phyloP scores from a whole-genome alignment of 768 basidiomycete species.

The Pleurotus giganteus region DNA sequence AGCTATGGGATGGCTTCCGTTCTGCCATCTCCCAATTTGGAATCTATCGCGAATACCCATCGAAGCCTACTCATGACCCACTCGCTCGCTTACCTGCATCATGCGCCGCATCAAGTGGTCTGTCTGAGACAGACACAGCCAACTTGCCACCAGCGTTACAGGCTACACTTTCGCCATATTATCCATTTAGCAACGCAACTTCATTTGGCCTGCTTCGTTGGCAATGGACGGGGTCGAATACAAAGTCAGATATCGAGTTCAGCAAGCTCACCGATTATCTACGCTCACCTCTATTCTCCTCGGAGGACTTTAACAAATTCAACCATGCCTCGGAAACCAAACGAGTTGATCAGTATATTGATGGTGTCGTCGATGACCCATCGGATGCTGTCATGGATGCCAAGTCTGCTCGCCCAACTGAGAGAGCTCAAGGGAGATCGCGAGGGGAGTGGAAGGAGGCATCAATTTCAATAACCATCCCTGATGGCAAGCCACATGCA shows the following conservation, averaged over 20 bases:
- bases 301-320: neutral
- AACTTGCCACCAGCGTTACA: neutral
- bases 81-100: too few relatives aligned
- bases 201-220: neutral
- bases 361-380: too few relatives aligned
- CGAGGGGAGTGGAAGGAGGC: conserved; percentile 21
- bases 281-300: neutral
- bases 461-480: conserved; percentile 24
- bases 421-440: too few relatives aligned
- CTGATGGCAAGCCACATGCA: conserved; percentile 15
- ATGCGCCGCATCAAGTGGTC: too few relatives aligned
- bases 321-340: neutral
- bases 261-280: neutral
- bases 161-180: neutral
- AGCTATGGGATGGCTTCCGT: too few relatives aligned
- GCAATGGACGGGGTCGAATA: neutral
- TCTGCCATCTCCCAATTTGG: neutral
- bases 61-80: too few relatives aligned
- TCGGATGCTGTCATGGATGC: too few relatives aligned
- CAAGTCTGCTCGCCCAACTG: neutral
- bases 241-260: neutral
- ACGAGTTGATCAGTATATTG: neutral
- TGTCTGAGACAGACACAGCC: neutral
- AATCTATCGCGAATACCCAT: neutral
- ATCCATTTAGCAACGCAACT: neutral